Base-by-base conservation (phyloP, 2,329 filamentous ascomycete species). In the Aspergillus sp. region DNA sequence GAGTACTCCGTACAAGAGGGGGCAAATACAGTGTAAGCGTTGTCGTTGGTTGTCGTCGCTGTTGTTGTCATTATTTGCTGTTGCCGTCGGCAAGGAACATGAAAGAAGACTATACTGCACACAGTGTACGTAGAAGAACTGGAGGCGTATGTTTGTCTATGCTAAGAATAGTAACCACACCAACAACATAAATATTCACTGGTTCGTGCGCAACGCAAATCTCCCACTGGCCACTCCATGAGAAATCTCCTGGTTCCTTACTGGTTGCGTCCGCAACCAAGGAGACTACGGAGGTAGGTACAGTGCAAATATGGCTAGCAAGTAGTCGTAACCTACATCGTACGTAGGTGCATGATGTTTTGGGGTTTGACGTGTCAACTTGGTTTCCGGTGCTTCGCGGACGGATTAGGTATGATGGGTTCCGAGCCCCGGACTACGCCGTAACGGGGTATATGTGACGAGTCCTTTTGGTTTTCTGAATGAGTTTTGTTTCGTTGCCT, bases 341-440 rank as follows among this genome's bases (percentile, higher is more conserved):
- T 55, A 55, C 36, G 39, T 55, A 47, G 42, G 29, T 47, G 20
- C 52, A 47, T 47, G 45, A 47, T 47, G 42, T 18, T 18, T 46
- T 46, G 11, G n/a, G 22, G 45, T n/a, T 55, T 55, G 45, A 55
- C 53, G 53, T 55, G 53, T 55, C 45, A 55, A n/a, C 20, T 55
- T 22, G 45, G 45, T 12, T 20, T 29, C 42, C 42, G 18, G 11
- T 22, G 18, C 6, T 10, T 11, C 18, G 18, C 4, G 45, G 45
- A 14, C 11, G 22, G 18, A 11, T 36, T 11, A 14, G 14, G 16
- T 16, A 36, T 36, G 32, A 36, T 36, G 32, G 32, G 4, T 36
- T 16, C 32, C 32, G 10, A 5, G 32, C 16, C 4, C 36, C 16
- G 36, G 36, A n/a, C 36, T 42, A 42, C 16, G 5, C 36, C 36